Evolutionary conservation across 352 stramenopile genomes (phyloP), one percentile per base, ranked within the genome.

Genomic region (Phytophthora parvispora): DNA sequence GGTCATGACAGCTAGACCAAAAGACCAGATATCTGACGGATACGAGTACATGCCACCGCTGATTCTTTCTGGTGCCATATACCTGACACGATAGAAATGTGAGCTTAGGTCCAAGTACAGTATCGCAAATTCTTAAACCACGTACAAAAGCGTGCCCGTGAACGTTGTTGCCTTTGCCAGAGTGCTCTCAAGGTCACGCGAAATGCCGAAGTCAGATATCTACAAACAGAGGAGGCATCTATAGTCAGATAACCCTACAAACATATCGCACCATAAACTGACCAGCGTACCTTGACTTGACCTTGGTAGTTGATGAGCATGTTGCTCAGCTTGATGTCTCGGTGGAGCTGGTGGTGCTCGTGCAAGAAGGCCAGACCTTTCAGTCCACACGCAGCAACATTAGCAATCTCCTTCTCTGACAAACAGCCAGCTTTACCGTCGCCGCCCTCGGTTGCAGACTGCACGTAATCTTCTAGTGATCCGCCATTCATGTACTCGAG

Each of bases 251-350:
- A 47, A 34, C 34, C 15, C n/a, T 8, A 36, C 20, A 28, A 42
- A 2, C 27, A 58, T 9, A 43, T 24, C 38, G 24, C 24, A 25
- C 60, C 18, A 43, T 6, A 16, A 27, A 43, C 40, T 24, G 18
- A 1, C 3, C n/a, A 13, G 18, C 49, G 60, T 53, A 90, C 81
- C 77, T 96, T 96, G 59, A 95, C 86, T 63, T 90, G 69, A 0
- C 87, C 86, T 36, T 81, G 67, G 20, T 86, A 77, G 69, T 97
- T 98, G 40, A 99, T 87, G 10, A 99, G 86, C 75, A 99, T 94
- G 77, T 99, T 99, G 63, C 90, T 97, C 20, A 97, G 91, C 63
- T 99, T 99, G 67, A 99, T 97, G 38, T 99, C 96, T 40, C 96
- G 88, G 67, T 99, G 96, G 6, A 99, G 65, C 34, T 98, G 92